These are phyloP conservation scores for Trametes villosa DNA, from an alignment of 768 basidiomycete genomes.

Conservation along the genomic window DNA sequence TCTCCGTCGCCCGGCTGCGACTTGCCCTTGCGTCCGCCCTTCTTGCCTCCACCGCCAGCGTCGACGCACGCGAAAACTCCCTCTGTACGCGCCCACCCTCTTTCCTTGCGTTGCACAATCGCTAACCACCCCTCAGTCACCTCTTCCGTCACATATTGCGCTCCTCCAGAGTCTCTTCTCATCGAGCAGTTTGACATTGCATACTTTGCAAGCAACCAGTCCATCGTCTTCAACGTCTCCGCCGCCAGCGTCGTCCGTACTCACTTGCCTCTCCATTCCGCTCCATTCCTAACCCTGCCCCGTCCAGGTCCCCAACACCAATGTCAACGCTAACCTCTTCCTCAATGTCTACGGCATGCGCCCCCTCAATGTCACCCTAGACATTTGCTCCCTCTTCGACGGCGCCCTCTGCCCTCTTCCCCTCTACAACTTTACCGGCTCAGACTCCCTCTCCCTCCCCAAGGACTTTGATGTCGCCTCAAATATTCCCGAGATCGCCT, in stretches of 20 bases:
- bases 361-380: conserved; percentile 81
- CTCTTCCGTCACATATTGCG: conserved; percentile 87
- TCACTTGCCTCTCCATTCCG: conserved; percentile 1
- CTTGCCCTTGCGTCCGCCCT: conserved; percentile 46
- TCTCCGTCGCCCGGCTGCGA: conserved; percentile 79
- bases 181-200: conserved; percentile 77
- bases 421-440: conserved; percentile 86
- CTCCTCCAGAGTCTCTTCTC: conserved; percentile 78
- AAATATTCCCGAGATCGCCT: conserved; percentile 80
- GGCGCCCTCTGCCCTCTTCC: conserved; percentile 86
- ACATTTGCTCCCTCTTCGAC: conserved; percentile 78
- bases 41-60: conserved; percentile 39
- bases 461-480: conserved; percentile 51
- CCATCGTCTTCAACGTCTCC: conserved; percentile 82
- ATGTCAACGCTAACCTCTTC: conserved; percentile 80
- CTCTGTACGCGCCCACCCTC: conserved; percentile 55
- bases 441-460: conserved; percentile 69
- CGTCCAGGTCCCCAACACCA: conserved; percentile 69
- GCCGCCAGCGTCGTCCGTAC: conserved; percentile 76
- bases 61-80: conserved; percentile 54
- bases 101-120: conserved; percentile 14
- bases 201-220: conserved; percentile 71
- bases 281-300: conserved; percentile 24
- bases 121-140: conserved; percentile 55
- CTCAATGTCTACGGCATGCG: conserved; percentile 89